Percentiles rank a stretch among this genome's conserved stretches.
Conservation (phyloP, 148 eudicot genomes). For the Tetragonia tetragonoides region DNA sequence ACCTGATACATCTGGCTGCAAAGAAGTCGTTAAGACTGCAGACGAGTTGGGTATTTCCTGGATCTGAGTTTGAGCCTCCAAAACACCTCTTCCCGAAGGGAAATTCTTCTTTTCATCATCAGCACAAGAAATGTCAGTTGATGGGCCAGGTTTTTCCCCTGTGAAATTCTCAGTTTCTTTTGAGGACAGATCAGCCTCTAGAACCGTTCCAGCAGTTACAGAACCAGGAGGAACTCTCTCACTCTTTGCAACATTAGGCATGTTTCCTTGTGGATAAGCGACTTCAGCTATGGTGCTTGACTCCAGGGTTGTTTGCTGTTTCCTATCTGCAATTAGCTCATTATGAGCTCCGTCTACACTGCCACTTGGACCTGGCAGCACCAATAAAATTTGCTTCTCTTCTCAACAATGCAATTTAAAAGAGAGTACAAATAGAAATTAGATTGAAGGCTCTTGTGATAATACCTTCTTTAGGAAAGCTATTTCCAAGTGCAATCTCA, state of each 20-base stretch:
- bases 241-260: conserved; percentile 28
- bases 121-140: conserved; percentile 25
- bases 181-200: conserved; percentile 29
- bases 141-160: conserved; percentile 31
- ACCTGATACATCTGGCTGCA: conserved; percentile 34
- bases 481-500: conserved; percentile 87
- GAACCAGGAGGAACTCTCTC: conserved; percentile 42
- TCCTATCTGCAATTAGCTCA: conserved; percentile 55
- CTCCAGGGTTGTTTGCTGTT: conserved; percentile 48
- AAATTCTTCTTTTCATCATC: conserved; percentile 37
- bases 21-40: conserved; percentile 31
- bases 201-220: conserved; percentile 27
- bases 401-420: not conserved
- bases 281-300: conserved; percentile 42
- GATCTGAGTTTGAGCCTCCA: conserved; percentile 38
- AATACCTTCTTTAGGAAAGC: conserved; percentile 62
- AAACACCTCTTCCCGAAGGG: conserved; percentile 27
- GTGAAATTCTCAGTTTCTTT: conserved; percentile 44
- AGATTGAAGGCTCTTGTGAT: not conserved
- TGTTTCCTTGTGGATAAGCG: conserved; percentile 39
- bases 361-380: conserved; percentile 29
- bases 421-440: not conserved
- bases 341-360: conserved; percentile 60
- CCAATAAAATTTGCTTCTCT: conserved; percentile 10
- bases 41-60: conserved; percentile 39